Evolutionary conservation across 108 stramenopile genomes (phyloP).

Genomic region (Poteriospumella lacustris): DNA sequence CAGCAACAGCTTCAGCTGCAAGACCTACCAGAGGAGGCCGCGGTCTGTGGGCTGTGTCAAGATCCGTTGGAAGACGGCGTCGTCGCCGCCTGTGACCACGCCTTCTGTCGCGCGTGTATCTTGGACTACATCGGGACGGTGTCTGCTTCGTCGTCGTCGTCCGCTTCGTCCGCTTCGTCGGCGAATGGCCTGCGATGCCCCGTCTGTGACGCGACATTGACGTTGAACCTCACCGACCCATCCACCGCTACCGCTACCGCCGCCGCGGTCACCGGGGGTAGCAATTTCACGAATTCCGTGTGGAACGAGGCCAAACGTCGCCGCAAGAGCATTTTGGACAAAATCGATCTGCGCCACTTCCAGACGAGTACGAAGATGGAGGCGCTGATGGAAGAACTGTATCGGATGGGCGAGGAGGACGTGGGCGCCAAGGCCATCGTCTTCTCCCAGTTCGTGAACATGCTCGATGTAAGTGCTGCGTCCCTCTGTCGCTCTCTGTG

Average conservation of each 20-base stretch:
- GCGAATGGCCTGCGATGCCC: neutral
- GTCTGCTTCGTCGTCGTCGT: neutral
- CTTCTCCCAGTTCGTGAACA: conserved; percentile 93
- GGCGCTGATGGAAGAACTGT: conserved; percentile 80
- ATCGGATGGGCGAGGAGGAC: conserved; percentile 72
- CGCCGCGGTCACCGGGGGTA: neutral
- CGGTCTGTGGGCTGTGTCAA: conserved; percentile 29
- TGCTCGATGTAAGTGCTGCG: conserved; percentile 75
- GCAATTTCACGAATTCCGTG: neutral
- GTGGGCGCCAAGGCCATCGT: conserved; percentile 93
- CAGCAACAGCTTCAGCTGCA: too few species aligned
- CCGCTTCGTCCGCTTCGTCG: too few species aligned
- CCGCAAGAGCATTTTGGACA: conserved; percentile 62
- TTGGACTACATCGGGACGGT: conserved; percentile 16
- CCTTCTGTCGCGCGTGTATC: conserved; percentile 31
- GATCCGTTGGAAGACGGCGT: conserved; percentile 27
- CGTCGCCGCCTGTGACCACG: conserved; percentile 30
- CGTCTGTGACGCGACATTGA: neutral
- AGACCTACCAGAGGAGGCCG: too few species aligned
- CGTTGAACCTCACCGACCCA: too few species aligned
- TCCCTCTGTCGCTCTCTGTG: too few species aligned
- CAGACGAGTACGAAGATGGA: conserved; percentile 91
- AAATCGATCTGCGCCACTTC: conserved; percentile 86
- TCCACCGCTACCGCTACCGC: too few species aligned
- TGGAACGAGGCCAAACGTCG: neutral